Evolutionary conservation across 768 basidiomycete genomes (phyloP).

Genomic region (Psilocybe sp.): DNA sequence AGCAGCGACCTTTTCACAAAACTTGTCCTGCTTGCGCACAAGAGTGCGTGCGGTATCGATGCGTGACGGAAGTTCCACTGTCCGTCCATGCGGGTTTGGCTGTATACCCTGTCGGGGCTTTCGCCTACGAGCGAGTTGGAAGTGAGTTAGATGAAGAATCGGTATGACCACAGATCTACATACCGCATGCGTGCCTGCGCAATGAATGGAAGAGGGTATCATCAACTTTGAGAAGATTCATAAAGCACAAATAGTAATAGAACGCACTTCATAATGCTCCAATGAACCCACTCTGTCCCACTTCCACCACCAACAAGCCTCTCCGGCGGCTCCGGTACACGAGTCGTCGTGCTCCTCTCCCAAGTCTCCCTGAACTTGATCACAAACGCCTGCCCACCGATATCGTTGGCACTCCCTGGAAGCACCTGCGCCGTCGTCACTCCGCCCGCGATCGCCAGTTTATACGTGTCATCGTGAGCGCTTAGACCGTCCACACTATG

Average conservation of each 20-base stretch:
- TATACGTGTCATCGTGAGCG: slow-evolving; percentile 66
- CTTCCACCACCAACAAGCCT: slow-evolving; percentile 38
- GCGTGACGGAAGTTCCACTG: slow-evolving; percentile 70
- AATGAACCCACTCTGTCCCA: slow-evolving; percentile 37
- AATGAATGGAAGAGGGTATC: no score
- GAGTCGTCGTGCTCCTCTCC: slow-evolving; percentile 66
- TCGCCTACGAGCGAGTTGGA: slow-evolving; percentile 57
- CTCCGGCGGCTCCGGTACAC: slow-evolving; percentile 73
- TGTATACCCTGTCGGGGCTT: slow-evolving; percentile 49
- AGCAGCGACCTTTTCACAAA: slow-evolving; percentile 48
- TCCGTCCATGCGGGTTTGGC: slow-evolving; percentile 56
- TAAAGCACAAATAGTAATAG: background rate
- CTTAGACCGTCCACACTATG: slow-evolving; percentile 74
- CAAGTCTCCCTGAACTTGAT: slow-evolving; percentile 73
- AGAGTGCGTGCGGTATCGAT: slow-evolving; percentile 64
- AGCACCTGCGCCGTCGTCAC: slow-evolving; percentile 74
- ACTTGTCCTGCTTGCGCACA: slow-evolving; percentile 65
- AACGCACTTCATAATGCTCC: slow-evolving; percentile 70
- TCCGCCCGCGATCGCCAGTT: slow-evolving; percentile 60
- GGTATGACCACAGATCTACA: slow-evolving; percentile 14
- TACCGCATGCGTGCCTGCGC: slow-evolving; percentile 64
- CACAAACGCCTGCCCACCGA: slow-evolving; percentile 75
- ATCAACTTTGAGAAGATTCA: no score
- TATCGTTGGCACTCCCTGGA: slow-evolving; percentile 74
- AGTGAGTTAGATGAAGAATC: slow-evolving; percentile 1